Evolutionary conservation across 2,329 filamentous ascomycete genomes (phyloP).

Genomic region (Emergomyces orientalis): DNA sequence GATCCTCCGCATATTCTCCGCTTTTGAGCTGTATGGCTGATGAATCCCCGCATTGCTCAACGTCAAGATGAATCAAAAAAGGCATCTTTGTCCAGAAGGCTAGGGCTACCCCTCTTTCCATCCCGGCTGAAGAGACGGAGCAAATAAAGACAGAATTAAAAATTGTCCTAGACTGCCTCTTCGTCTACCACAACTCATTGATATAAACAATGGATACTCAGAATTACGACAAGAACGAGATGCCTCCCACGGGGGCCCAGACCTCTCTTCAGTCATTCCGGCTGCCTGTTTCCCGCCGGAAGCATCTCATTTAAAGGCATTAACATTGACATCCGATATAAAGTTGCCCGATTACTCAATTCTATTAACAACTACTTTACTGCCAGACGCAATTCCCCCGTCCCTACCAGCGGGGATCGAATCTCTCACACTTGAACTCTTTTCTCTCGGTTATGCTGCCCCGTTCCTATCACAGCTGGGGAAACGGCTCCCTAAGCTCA

Average conservation of each 20-base stretch:
- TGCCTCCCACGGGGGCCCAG: conserved; percentile 35
- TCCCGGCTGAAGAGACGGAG: not conserved
- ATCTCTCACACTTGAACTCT: conserved; percentile 40
- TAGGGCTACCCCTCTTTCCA: not conserved
- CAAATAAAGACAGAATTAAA: not conserved
- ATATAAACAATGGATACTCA: not conserved
- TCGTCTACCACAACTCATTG: too few relatives aligned
- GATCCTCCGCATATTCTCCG: not conserved
- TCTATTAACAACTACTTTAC: conserved; percentile 27
- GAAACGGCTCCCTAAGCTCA: conserved; percentile 33
- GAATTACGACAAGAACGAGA: not conserved
- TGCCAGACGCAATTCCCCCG: conserved; percentile 22
- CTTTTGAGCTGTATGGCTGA: not conserved
- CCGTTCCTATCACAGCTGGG: conserved; percentile 36
- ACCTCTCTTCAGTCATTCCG: conserved; percentile 40
- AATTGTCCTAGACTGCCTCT: too few relatives aligned
- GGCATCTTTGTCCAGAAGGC: not conserved
- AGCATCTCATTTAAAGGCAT: conserved; percentile 35
- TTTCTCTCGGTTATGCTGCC: conserved; percentile 40
- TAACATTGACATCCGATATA: conserved; percentile 44
- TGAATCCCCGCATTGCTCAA: not conserved
- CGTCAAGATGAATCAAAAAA: not conserved
- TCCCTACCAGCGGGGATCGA: conserved; percentile 34
- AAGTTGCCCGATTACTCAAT: conserved; percentile 39
- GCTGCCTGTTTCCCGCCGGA: conserved; percentile 37